Percentiles rank a stretch among this genome's conserved stretches.
Conservation (phyloP, 2,329 filamentous ascomycete species). For the Xylariales sp. region DNA sequence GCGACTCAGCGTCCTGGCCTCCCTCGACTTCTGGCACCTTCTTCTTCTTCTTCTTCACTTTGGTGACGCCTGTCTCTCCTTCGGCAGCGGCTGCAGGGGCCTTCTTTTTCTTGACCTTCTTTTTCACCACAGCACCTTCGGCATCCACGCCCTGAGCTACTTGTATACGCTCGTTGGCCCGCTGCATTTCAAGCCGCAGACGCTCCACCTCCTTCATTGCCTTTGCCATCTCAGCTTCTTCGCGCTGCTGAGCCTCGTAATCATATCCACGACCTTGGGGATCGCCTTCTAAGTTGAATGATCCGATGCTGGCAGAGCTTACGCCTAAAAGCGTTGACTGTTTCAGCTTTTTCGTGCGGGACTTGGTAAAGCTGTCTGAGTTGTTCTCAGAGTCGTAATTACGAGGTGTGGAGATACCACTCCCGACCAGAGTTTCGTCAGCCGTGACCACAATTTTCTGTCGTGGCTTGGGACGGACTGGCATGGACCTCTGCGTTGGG, state of each 20-base stretch:
- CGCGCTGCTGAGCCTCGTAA: constrained; percentile 63
- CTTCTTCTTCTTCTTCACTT: constrained; percentile 50
- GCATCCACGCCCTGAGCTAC: constrained; percentile 63
- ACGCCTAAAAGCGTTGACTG: constrained; percentile 69
- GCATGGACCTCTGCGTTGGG: constrained; percentile 19
- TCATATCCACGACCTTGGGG: constrained; percentile 37
- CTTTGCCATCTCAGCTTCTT: constrained; percentile 83
- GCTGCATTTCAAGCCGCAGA: constrained; percentile 83
- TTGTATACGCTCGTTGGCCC: constrained; percentile 70
- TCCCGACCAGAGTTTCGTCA: constrained; percentile 65
- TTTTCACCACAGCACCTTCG: constrained; percentile 62
- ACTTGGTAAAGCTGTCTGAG: constrained; percentile 43
- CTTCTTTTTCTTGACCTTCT: constrained; percentile 63
- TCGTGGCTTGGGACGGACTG: constrained; percentile 35
- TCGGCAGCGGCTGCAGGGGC: constrained; percentile 26
- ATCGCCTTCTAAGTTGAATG: constrained; percentile 63
- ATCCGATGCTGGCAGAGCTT: constrained; percentile 76
- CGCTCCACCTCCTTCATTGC: constrained; percentile 88
- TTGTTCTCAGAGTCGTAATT: constrained; percentile 53
- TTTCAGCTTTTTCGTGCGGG: constrained; percentile 48
- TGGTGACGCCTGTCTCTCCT: constrained; percentile 16
- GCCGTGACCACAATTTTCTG: constrained; percentile 64
- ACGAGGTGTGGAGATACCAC: constrained; percentile 43
- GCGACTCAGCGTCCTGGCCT: constrained; percentile 14
- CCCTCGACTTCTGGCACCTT: constrained; percentile 26